These are phyloP conservation scores for Hapsidospora chrysogenum DNA, from an alignment of 495 filamentous ascomycete species.

Conservation along the genomic window DNA sequence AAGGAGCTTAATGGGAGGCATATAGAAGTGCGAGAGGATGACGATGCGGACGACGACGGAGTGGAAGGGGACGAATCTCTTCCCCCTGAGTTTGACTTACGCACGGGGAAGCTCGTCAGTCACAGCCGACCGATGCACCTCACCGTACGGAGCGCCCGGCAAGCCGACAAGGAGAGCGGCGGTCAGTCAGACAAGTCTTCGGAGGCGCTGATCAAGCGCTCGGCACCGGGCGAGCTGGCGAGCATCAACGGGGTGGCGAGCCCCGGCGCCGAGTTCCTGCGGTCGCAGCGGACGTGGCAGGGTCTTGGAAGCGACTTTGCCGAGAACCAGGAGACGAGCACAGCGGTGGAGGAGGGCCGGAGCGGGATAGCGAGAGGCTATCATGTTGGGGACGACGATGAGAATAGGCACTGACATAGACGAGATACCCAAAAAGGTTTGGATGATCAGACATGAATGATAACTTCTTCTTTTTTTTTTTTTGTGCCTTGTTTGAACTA, in stretches of 20 bases:
- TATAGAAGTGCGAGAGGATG: slow-evolving; percentile 4
- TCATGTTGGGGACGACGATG: slow-evolving; percentile 45
- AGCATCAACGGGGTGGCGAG: slow-evolving; percentile 67
- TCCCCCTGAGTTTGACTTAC: slow-evolving; percentile 82
- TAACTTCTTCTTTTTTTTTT: not conserved
- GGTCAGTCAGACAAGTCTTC: slow-evolving; percentile 10
- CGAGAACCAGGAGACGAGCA: slow-evolving; percentile 44
- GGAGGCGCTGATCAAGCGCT: slow-evolving; percentile 12
- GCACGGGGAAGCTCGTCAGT: slow-evolving; percentile 75
- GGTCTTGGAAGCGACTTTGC: slow-evolving; percentile 76
- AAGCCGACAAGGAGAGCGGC: slow-evolving; percentile 10
- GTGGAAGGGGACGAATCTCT: slow-evolving; percentile 29
- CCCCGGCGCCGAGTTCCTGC: slow-evolving; percentile 76
- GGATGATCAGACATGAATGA: not conserved
- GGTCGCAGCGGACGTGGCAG: slow-evolving; percentile 74
- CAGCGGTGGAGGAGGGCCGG: slow-evolving; percentile 63
- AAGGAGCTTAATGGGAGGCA: slow-evolving; percentile 6
- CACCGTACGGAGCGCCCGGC: slow-evolving; percentile 13
- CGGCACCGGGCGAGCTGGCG: slow-evolving; percentile 37
- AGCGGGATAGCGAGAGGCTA: slow-evolving; percentile 87
- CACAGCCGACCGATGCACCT: slow-evolving; percentile 61
- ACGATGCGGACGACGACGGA: slow-evolving; percentile 12
- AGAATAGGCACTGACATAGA: slow-evolving; percentile 6
- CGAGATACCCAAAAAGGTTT: not conserved
- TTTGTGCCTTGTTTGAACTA: not conserved